Evolutionary conservation across 805 yeast genomes (phyloP).

Genomic region (Candida pseudoglaebosa): DNA sequence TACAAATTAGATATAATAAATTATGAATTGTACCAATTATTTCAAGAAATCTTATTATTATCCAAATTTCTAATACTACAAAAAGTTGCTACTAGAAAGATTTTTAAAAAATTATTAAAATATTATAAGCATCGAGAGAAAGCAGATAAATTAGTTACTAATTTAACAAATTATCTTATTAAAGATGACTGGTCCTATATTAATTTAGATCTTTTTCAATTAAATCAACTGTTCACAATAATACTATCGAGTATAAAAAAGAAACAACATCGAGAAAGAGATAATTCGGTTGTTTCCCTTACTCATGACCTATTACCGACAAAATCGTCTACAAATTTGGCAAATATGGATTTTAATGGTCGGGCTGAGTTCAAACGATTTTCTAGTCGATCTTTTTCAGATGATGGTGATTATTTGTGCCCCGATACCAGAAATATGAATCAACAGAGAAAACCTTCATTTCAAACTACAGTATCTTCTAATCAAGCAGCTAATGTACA

Average conservation of each 20-base stretch:
- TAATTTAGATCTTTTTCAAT: conserved; percentile 54
- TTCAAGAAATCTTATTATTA: conserved; percentile 55
- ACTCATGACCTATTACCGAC: not conserved
- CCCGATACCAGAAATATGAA: not conserved
- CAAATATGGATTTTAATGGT: too few relatives aligned
- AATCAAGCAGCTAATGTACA: not conserved
- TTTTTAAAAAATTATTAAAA: conserved; percentile 64
- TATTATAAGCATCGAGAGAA: conserved; percentile 27
- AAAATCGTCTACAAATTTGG: not conserved
- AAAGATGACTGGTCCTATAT: conserved; percentile 54
- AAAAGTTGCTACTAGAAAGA: conserved; percentile 67
- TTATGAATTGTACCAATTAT: conserved; percentile 36
- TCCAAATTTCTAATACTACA: conserved; percentile 71
- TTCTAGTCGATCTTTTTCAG: too few relatives aligned
- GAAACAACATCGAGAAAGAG: not conserved
- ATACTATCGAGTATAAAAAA: not conserved
- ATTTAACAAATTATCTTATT: conserved; percentile 31
- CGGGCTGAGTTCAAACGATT: too few relatives aligned
- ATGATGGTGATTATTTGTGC: too few relatives aligned
- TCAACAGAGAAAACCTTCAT: not conserved
- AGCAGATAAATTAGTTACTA: conserved; percentile 17
- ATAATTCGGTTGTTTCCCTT: not conserved
- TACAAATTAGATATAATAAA: conserved; percentile 22
- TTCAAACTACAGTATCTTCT: not conserved
- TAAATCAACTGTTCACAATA: conserved; percentile 30